These are phyloP conservation scores for Kalmusia sp. DNA, from an alignment of 2,329 filamentous ascomycete species.

Conservation along the genomic window DNA sequence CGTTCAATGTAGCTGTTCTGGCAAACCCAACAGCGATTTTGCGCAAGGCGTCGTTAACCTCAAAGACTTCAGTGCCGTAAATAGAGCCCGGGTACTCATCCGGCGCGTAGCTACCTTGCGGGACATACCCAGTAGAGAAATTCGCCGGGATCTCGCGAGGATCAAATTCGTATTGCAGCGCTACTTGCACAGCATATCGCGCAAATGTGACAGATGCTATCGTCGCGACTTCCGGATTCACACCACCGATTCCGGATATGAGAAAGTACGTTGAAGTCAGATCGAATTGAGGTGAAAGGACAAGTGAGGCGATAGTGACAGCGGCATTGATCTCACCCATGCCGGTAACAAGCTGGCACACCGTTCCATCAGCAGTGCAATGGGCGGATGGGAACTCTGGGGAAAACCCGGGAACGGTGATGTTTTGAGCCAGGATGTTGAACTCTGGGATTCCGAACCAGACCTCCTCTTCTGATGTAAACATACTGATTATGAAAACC, in stretches of 20 bases:
- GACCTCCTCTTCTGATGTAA: slow-evolving; percentile 43
- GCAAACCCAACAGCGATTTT: slow-evolving; percentile 43
- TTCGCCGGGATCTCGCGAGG: slow-evolving; percentile 70
- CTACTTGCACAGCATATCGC: slow-evolving; percentile 75
- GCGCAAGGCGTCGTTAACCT: slow-evolving; percentile 49
- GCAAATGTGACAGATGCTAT: slow-evolving; percentile 72
- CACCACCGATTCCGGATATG: slow-evolving; percentile 75
- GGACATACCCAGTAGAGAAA: slow-evolving; percentile 73
- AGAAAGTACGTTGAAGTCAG: slow-evolving; percentile 74
- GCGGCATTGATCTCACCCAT: slow-evolving; percentile 75
- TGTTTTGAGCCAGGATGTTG: slow-evolving; percentile 63
- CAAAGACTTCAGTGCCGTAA: slow-evolving; percentile 53
- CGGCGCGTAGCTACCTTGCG: slow-evolving; percentile 62
- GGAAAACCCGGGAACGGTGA: slow-evolving; percentile 68
- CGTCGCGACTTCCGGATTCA: slow-evolving; percentile 72
- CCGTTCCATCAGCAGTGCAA: slow-evolving; percentile 65
- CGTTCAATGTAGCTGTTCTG: slow-evolving; percentile 43
- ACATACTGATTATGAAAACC: slow-evolving; percentile 69
- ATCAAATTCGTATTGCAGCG: slow-evolving; percentile 78
- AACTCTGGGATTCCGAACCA: slow-evolving; percentile 67
- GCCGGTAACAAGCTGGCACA: slow-evolving; percentile 71
- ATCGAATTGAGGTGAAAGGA: slow-evolving; percentile 69
- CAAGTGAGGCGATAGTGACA: slow-evolving; percentile 67
- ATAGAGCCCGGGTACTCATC: slow-evolving; percentile 48
- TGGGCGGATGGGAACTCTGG: slow-evolving; percentile 70